phyloP scores from a whole-genome alignment of 805 yeast genomes.

The Myxozyma lipomycoides region DNA sequence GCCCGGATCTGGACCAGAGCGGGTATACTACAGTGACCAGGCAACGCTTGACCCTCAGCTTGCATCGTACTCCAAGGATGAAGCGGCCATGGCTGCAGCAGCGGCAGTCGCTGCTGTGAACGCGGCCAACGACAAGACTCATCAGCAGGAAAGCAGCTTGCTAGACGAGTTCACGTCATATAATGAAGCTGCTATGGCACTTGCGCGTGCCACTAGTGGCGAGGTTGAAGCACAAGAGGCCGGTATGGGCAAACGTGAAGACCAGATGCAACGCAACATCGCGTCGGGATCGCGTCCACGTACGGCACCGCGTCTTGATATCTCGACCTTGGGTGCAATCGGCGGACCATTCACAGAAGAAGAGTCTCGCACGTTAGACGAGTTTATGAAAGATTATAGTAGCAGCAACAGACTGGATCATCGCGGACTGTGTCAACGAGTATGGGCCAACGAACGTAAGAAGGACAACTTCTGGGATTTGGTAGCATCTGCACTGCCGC shows the following conservation, averaged over 20 bases:
- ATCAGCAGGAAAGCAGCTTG: neutral
- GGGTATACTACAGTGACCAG: neutral
- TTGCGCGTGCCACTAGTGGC: neutral
- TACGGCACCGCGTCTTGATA: neutral
- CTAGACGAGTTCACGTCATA: neutral
- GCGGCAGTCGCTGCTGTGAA: neutral
- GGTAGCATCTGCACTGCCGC: constrained; percentile 72
- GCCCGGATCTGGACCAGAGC: neutral
- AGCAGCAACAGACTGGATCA: constrained; percentile 57
- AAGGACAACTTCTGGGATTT: constrained; percentile 90
- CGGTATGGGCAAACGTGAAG: neutral
- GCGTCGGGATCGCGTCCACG: neutral
- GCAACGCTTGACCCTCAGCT: neutral
- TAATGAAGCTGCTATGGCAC: neutral
- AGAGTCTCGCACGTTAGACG: constrained; percentile 68
- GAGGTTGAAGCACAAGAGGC: neutral
- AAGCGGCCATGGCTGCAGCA: neutral
- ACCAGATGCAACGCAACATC: neutral
- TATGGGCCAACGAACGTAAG: constrained; percentile 80
- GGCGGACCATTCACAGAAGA: constrained; percentile 52
- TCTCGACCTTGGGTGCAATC: constrained; percentile 1
- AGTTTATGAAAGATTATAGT: constrained; percentile 67
- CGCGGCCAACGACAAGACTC: neutral
- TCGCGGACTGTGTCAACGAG: constrained; percentile 70
- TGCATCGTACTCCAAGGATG: neutral